Evolutionary conservation across 2,329 filamentous ascomycete genomes (phyloP).

Genomic region (Aspergillus sp.): DNA sequence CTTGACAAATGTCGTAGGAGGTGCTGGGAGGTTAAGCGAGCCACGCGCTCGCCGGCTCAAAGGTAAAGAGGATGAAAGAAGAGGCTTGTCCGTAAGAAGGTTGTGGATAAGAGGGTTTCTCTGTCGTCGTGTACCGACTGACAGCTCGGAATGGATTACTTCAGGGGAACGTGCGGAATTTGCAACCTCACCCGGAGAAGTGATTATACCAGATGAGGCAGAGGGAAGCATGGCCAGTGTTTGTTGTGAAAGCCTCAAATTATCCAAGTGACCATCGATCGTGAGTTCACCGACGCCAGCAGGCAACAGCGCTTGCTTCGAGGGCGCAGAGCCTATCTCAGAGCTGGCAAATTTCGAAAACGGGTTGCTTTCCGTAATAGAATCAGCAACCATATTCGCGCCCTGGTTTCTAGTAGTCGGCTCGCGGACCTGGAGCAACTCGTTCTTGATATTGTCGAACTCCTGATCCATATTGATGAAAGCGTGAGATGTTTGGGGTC

Average conservation of each 20-base stretch:
- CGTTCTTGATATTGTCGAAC: slow-evolving; percentile 65
- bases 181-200: slow-evolving; percentile 81
- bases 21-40: slow-evolving; percentile 39
- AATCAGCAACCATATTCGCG: slow-evolving; percentile 14
- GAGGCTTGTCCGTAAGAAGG: slow-evolving; percentile 89
- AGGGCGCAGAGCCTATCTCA: slow-evolving; percentile 25
- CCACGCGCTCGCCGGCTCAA: slow-evolving; percentile 57
- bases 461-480: slow-evolving; percentile 96
- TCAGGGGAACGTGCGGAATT: slow-evolving; percentile 47
- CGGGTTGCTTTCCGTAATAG: slow-evolving; percentile 40
- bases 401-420: slow-evolving; percentile 11
- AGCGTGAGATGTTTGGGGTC: slow-evolving; percentile 66
- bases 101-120: slow-evolving; percentile 93
- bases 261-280: slow-evolving; percentile 59
- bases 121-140: slow-evolving; percentile 58
- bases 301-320: slow-evolving; percentile 13
- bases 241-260: slow-evolving; percentile 70
- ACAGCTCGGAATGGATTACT: slow-evolving; percentile 31
- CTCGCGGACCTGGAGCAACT: slow-evolving; percentile 50
- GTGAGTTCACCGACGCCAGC: slow-evolving; percentile 17
- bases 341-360: slow-evolving; percentile 44
- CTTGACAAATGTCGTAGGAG: slow-evolving; percentile 79
- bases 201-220: slow-evolving; percentile 83
- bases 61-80: slow-evolving; percentile 88
- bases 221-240: slow-evolving; percentile 75